Base-by-base conservation (phyloP, 2,329 filamentous ascomycete genomes). In the Podosphaera aphanis region DNA sequence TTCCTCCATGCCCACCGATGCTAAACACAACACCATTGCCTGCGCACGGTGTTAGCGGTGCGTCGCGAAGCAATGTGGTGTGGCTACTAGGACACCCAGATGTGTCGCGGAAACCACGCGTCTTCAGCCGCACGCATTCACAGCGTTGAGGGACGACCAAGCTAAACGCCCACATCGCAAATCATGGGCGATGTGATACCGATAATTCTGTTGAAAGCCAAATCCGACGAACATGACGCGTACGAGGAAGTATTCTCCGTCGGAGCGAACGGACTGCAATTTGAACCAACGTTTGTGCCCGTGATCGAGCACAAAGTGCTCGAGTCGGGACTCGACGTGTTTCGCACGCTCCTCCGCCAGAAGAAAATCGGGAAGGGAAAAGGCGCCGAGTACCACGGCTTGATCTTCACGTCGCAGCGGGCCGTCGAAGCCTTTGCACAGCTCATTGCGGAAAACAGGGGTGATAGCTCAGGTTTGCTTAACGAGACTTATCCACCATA, bases 331-430 rank as follows among this genome's bases (percentile, higher is more conserved):
- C 62, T 83, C 53, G 58, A 62, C 23, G 61, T 62, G 38, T 61
- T 85, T 19, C 64, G 64, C 25, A 55, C 60, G 2, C 57, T 75
- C 15, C 66, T 86, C 8, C 56, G 54, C 8, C 51, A 56, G 1
- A 61, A 58, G 20, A 51, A 56, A 15, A 67, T 77, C 49, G 63
- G 64, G 40, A 54, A 45, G 2, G 44, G 44, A 0, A 36, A 55
- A 0, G 61, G 57, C 2, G 59, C 60, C 36, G 54, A 62, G 13
- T 88, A 83, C 56, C 80, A 81, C 4, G 83, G 80, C n/a, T 63
- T 88, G 48, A 77, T 90, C 43, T 88, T 90, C 57, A 90, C 83
- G 1, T 86, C 80, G 6, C 83, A 90, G 59, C 71, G 83, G 43
- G 81, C 83, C 1, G 83, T 90, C 2, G 83, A 90, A 58, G 81